Conservation (phyloP, 768 basidiomycete species). For the Dictyophora rubrovolvata region DNA sequence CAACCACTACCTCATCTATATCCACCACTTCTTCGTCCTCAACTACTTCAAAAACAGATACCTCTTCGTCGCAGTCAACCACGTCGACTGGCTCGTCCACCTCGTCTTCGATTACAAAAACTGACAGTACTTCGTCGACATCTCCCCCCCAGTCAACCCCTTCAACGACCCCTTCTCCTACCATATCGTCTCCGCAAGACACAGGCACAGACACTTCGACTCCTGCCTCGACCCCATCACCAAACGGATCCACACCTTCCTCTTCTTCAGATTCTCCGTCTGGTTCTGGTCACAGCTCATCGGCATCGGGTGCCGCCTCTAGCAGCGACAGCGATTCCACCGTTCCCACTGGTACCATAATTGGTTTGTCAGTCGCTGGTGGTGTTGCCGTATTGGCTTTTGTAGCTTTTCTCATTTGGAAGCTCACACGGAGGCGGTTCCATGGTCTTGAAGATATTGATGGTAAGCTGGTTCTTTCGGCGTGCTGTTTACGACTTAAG, state of each 20-base stretch:
- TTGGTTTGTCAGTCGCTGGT: slow-evolving; percentile 74
- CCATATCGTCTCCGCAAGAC: background rate
- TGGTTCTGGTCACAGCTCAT: slow-evolving; percentile 10
- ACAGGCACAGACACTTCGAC: background rate
- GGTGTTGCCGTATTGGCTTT: slow-evolving; percentile 66
- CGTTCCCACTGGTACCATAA: slow-evolving; percentile 38
- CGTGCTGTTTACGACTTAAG: background rate
- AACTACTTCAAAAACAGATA: slow-evolving; percentile 1
- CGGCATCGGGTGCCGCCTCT: slow-evolving; percentile 19
- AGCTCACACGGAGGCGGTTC: slow-evolving; percentile 73
- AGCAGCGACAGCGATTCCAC: slow-evolving; percentile 14
- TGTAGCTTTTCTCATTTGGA: slow-evolving; percentile 73
- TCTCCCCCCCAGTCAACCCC: background rate
- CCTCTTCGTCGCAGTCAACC: slow-evolving; percentile 1
- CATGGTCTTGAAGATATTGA: slow-evolving; percentile 54
- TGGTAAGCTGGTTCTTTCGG: slow-evolving; percentile 37
- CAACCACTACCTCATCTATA: slow-evolving; percentile 2
- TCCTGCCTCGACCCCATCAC: background rate
- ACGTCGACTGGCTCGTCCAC: slow-evolving; percentile 13
- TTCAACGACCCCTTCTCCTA: background rate
- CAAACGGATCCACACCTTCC: slow-evolving; percentile 14
- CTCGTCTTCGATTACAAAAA: background rate
- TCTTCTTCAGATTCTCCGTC: slow-evolving; percentile 8
- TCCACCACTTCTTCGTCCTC: background rate
- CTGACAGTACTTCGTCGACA: background rate